Conservation (phyloP, 495 filamentous ascomycete species). For the Pyronema omphalodes region DNA sequence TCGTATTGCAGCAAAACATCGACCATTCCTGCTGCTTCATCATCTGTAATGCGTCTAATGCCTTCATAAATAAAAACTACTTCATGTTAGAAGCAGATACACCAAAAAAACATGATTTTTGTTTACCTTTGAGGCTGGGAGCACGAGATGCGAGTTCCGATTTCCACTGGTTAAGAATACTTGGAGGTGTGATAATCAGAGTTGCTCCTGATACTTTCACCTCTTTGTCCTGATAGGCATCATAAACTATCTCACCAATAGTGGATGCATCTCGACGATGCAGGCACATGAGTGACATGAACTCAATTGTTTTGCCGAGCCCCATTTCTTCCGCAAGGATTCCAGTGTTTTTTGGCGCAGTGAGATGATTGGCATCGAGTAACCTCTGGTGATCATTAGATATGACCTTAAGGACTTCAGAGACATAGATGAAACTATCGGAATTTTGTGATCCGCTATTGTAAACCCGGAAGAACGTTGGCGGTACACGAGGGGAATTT, state of each 20-base stretch:
- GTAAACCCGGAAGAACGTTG: slow-evolving; percentile 14
- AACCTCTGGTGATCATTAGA: slow-evolving; percentile 6
- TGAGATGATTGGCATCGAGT: not conserved
- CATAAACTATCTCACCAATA: slow-evolving; percentile 1
- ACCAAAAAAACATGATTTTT: not conserved
- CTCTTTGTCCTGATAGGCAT: slow-evolving; percentile 21
- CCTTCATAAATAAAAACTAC: not conserved
- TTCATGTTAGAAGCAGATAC: not conserved
- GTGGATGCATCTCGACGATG: not conserved
- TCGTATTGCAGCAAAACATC: slow-evolving; percentile 40
- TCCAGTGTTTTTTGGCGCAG: slow-evolving; percentile 31
- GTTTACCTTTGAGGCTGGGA: slow-evolving; percentile 32
- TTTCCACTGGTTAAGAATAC: slow-evolving; percentile 74
- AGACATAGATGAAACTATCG: slow-evolving; percentile 7
- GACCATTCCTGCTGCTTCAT: slow-evolving; percentile 20
- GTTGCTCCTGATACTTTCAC: slow-evolving; percentile 43
- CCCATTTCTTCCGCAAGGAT: slow-evolving; percentile 93
- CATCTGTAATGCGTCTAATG: not conserved
- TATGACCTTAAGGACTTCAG: slow-evolving; percentile 11
- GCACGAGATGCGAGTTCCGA: slow-evolving; percentile 57
- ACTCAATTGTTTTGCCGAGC: slow-evolving; percentile 79
- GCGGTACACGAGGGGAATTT: not conserved
- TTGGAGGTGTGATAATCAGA: slow-evolving; percentile 68
- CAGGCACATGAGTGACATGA: slow-evolving; percentile 32
- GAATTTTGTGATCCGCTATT: slow-evolving; percentile 1